Percentiles rank a stretch among this genome's conserved stretches.
These are phyloP conservation scores for Pythium utonaiense DNA, from an alignment of 352 stramenopile species.

Conservation along the genomic window DNA sequence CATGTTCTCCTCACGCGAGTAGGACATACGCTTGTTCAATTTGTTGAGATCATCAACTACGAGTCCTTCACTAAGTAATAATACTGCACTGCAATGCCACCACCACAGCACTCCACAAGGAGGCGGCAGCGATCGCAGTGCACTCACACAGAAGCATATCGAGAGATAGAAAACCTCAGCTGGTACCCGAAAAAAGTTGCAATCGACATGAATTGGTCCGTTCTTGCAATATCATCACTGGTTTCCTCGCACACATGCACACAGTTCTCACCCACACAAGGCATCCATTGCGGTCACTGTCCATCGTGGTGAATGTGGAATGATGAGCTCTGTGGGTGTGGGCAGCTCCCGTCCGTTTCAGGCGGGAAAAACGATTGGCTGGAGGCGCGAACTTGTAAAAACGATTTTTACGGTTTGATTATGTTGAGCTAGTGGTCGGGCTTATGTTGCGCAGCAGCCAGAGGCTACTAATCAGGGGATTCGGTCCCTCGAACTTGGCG, in stretches of 20 bases:
- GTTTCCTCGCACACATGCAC: slow-evolving; percentile 23
- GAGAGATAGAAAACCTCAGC: slow-evolving; percentile 59
- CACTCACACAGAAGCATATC: slow-evolving; percentile 8
- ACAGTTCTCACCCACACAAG: not conserved
- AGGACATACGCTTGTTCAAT: slow-evolving; percentile 88
- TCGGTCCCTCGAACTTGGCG: not conserved
- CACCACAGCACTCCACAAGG: not conserved
- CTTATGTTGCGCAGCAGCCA: slow-evolving; percentile 1
- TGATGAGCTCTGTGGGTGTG: not conserved
- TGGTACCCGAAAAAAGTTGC: slow-evolving; percentile 89
- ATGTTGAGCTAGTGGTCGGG: too few species aligned
- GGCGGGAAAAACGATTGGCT: slow-evolving; percentile 16
- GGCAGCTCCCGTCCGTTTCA: not conserved
- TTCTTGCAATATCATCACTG: slow-evolving; percentile 75
- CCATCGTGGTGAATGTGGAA: not conserved
- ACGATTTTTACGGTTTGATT: not conserved
- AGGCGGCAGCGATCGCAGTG: not conserved
- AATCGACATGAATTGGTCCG: slow-evolving; percentile 90
- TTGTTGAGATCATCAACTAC: slow-evolving; percentile 58
- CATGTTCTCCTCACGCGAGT: slow-evolving; percentile 63
- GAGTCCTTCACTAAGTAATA: slow-evolving; percentile 4
- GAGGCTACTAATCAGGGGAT: not conserved
- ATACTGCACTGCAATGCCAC: not conserved
- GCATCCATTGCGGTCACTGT: not conserved
- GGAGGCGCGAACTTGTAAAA: not conserved